A percentile compares a stretch with the other conserved stretches of the same genome.
phyloP scores from a whole-genome alignment of 1,284 basidiomycete species.

The Meira nashicola region DNA sequence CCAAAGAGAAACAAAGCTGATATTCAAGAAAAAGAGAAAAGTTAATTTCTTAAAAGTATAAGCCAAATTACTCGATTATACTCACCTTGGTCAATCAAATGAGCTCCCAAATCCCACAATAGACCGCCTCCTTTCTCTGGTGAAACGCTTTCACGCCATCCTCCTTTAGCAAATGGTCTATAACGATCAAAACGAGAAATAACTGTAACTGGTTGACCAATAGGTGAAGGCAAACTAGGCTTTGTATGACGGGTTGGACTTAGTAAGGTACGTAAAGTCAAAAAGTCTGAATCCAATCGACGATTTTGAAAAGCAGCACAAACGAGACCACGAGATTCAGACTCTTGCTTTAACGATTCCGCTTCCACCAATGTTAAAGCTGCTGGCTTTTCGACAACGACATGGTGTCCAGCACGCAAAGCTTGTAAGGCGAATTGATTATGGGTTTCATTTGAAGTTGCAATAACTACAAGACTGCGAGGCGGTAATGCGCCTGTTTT shows the following conservation, averaged over 20 bases:
- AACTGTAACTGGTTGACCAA: conserved; percentile 43
- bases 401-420: conserved; percentile 42
- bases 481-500: conserved; percentile 28
- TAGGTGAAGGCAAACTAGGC: conserved; percentile 26
- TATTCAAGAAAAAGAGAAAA: not conserved
- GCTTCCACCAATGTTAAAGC: conserved; percentile 32
- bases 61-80: not conserved
- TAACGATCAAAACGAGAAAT: conserved; percentile 49
- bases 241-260: conserved; percentile 17
- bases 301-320: conserved; percentile 50
- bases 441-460: conserved; percentile 48
- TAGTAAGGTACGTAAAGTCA: conserved; percentile 42
- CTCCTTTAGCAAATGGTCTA: conserved; percentile 45
- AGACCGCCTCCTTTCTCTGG: conserved; percentile 46
- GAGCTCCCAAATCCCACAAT: conserved; percentile 48
- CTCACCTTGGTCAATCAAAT: conserved; percentile 47
- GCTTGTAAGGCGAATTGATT: conserved; percentile 43
- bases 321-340: conserved; percentile 32
- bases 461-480: conserved; percentile 45
- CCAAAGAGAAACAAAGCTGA: conserved; percentile 42
- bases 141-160: conserved; percentile 41
- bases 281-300: conserved; percentile 47
- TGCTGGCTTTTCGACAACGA: conserved; percentile 50
- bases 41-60: not conserved
- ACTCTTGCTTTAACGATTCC: conserved; percentile 28